phyloP scores from a whole-genome alignment of 805 yeast genomes.

The Tetrapisispora phaffii region DNA sequence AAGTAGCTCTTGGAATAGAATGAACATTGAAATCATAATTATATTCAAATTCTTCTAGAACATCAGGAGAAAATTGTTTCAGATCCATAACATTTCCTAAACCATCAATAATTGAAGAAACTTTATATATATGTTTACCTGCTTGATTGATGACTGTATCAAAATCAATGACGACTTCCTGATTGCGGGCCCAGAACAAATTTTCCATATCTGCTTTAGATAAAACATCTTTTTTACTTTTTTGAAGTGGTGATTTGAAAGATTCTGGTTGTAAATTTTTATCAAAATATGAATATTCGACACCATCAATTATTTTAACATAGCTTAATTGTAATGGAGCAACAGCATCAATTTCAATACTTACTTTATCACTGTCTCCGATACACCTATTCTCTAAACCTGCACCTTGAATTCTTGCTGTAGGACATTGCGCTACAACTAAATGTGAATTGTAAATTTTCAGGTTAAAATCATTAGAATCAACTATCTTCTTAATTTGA shows the following conservation, averaged over 20 bases:
- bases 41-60: conserved; percentile 24
- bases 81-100: conserved; percentile 50
- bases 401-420: conserved; percentile 34
- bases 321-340: conserved; percentile 63
- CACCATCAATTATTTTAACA: conserved; percentile 36
- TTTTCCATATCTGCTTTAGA: conserved; percentile 30
- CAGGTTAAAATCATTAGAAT: conserved; percentile 50
- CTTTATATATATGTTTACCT: conserved; percentile 48
- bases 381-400: conserved; percentile 49
- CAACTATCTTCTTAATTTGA: conserved; percentile 56
- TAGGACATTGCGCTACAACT: conserved; percentile 69
- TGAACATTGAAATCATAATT: conserved; percentile 42
- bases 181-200: conserved; percentile 35
- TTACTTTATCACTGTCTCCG: conserved; percentile 44
- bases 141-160: conserved; percentile 34
- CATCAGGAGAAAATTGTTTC: conserved; percentile 23
- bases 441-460: conserved; percentile 53
- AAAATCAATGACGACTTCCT: conserved; percentile 36
- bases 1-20: conserved; percentile 42
- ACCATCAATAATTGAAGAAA: conserved; percentile 55
- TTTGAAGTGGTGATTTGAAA: conserved; percentile 41
- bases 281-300: conserved; percentile 26
- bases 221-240: conserved; percentile 21
- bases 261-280: conserved; percentile 42
- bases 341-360: conserved; percentile 57